phyloP scores from a whole-genome alignment of 345 rosid species.

The Cardamine occulta region DNA sequence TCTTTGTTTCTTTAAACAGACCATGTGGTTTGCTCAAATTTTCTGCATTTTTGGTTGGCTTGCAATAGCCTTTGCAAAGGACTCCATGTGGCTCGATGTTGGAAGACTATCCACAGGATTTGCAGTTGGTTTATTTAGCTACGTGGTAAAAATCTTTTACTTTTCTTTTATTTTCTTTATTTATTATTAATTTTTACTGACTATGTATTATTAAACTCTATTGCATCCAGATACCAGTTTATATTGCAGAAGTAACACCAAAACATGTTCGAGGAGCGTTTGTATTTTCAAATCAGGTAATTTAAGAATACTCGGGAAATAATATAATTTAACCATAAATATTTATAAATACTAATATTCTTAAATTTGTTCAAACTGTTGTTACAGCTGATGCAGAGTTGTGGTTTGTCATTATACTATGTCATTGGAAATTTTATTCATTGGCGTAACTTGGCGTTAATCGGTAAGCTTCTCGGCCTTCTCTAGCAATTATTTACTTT shows the following conservation, averaged over 20 bases:
- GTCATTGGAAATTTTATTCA: slow-evolving; percentile 44
- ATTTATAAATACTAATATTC: slow-evolving; percentile 6
- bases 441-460: slow-evolving; percentile 46
- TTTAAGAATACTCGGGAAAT: background rate
- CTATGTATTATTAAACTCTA: background rate
- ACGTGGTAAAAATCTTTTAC: slow-evolving; percentile 45
- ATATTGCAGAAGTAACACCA: slow-evolving; percentile 48
- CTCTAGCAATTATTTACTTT: background rate
- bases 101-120: slow-evolving; percentile 52
- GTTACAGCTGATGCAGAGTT: slow-evolving; percentile 44
- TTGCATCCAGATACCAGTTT: slow-evolving; percentile 43
- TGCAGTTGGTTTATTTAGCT: slow-evolving; percentile 48
- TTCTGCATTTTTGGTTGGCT: slow-evolving; percentile 44
- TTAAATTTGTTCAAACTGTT: background rate
- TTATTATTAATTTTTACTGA: background rate
- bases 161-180: background rate
- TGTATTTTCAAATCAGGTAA: slow-evolving; percentile 49
- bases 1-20: slow-evolving; percentile 22
- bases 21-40: slow-evolving; percentile 44
- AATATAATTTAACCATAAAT: background rate
- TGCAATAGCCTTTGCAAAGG: slow-evolving; percentile 39
- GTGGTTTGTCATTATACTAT: slow-evolving; percentile 43
- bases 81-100: slow-evolving; percentile 45
- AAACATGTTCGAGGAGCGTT: slow-evolving; percentile 48
- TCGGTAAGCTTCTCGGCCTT: slow-evolving; percentile 34